Percentiles rank a stretch among this genome's conserved stretches.
phyloP scores from a whole-genome alignment of 257 asterid genomes.

The Salvia rosmarinus region DNA sequence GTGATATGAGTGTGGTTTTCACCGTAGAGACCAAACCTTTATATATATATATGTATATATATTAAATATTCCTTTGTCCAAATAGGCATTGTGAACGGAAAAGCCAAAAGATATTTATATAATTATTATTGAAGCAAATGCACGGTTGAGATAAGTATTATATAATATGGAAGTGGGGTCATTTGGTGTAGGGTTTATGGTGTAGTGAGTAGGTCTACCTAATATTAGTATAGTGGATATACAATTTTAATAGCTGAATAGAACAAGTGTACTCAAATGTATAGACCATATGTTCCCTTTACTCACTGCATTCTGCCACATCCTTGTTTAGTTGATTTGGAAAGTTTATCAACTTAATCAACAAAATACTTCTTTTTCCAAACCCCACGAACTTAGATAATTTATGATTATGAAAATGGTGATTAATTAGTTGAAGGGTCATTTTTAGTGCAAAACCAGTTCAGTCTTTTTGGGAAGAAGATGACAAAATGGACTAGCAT shows the following conservation, averaged over 20 bases:
- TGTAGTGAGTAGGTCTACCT: constrained; percentile 46
- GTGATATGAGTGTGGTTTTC: no score
- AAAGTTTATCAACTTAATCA: constrained; percentile 33
- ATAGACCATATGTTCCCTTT: constrained; percentile 50
- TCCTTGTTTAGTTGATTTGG: constrained; percentile 32
- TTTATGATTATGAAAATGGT: background rate
- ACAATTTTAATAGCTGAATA: constrained; percentile 23
- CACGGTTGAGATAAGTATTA: constrained; percentile 37
- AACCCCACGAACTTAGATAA: constrained; percentile 25
- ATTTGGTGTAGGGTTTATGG: constrained; percentile 38
- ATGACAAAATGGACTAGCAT: constrained; percentile 32
- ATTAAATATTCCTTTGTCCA: no score
- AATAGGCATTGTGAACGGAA: constrained; percentile 27
- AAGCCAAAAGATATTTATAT: constrained; percentile 28
- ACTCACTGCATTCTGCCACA: constrained; percentile 36
- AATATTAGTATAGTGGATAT: constrained; percentile 28
- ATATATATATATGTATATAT: no score
- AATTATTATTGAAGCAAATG: constrained; percentile 29
- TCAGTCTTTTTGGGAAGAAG: background rate
- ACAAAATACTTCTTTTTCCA: constrained; percentile 24
- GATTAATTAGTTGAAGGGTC: constrained; percentile 34
- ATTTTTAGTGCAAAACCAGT: constrained; percentile 14
- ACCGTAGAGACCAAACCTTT: no score
- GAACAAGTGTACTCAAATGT: constrained; percentile 20
- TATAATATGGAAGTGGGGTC: constrained; percentile 33